Percentiles rank a stretch among this genome's conserved stretches.
phyloP scores from a whole-genome alignment of 2,329 filamentous ascomycete genomes.

The Hysterium pulicare region DNA sequence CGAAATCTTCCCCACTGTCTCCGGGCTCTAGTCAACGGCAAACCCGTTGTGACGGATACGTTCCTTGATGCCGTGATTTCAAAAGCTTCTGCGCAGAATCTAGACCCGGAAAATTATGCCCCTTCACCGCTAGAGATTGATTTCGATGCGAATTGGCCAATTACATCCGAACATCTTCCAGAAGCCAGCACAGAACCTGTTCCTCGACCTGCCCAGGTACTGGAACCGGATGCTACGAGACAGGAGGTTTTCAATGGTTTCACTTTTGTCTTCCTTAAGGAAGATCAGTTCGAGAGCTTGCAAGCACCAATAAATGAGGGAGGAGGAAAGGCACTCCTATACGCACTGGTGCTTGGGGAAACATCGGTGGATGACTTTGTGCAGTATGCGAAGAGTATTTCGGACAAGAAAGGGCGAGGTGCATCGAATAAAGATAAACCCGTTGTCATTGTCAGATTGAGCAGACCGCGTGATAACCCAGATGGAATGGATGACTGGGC shows the following conservation, averaged over 20 bases:
- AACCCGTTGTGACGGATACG: conserved; percentile 67
- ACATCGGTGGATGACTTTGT: conserved; percentile 75
- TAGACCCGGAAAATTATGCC: conserved; percentile 45
- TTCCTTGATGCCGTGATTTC: conserved; percentile 71
- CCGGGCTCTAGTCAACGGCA: conserved; percentile 79
- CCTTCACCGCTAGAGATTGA: conserved; percentile 69
- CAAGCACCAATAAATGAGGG: conserved; percentile 72
- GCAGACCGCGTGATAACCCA: conserved; percentile 49
- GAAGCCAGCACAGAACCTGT: conserved; percentile 72
- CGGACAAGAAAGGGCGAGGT: conserved; percentile 68
- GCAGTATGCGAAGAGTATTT: conserved; percentile 68
- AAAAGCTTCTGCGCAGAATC: conserved; percentile 47
- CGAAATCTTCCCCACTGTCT: conserved; percentile 85
- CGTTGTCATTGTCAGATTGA: conserved; percentile 74
- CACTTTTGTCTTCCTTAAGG: conserved; percentile 82
- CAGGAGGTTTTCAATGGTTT: conserved; percentile 77
- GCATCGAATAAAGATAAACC: conserved; percentile 64
- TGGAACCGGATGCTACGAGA: conserved; percentile 66
- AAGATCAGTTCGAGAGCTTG: conserved; percentile 71
- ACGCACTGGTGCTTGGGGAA: conserved; percentile 57
- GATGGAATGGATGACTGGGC: conserved; percentile 62
- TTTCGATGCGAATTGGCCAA: conserved; percentile 76
- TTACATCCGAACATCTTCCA: conserved; percentile 68
- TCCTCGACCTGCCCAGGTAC: conserved; percentile 63
- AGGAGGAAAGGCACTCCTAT: conserved; percentile 75